These are phyloP conservation scores for Gymnopilus dilepis DNA, from an alignment of 768 basidiomycete species.

Conservation along the genomic window DNA sequence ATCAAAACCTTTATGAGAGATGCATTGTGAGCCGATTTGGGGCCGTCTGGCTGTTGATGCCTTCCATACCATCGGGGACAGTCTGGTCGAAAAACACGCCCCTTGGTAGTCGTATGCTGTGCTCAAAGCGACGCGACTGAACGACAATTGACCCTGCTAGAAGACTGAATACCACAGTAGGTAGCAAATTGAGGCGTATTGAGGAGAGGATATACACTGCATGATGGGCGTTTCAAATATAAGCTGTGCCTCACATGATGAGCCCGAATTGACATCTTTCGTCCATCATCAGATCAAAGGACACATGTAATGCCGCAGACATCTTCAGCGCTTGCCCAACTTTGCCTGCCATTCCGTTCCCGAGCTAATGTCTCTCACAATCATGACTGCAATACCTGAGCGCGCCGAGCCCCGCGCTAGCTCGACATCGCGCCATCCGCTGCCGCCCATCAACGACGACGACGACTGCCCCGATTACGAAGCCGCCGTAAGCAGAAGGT, in stretches of 20 bases:
- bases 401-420: constrained; percentile 9
- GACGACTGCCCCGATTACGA: constrained; percentile 48
- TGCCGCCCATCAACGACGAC: constrained; percentile 25
- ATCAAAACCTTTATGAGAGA: too few species aligned
- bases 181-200: background rate
- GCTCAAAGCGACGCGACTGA: background rate
- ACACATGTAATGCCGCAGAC: background rate
- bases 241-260: background rate
- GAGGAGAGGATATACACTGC: background rate
- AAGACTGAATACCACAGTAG: background rate
- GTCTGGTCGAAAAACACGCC: background rate
- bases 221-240: constrained; percentile 7
- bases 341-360: background rate
- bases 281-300: constrained; percentile 1
- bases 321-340: constrained; percentile 9
- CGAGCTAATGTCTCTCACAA: constrained; percentile 30
- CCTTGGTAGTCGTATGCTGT: background rate
- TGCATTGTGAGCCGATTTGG: background rate
- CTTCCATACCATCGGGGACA: too few species aligned
- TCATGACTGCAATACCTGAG: constrained; percentile 27
- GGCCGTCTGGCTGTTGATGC: background rate
- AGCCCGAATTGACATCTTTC: background rate
- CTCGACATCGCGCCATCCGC: constrained; percentile 17
- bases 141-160: background rate
- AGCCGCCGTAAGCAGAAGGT: constrained; percentile 45